A percentile compares a stretch with the other conserved stretches of the same genome.
Conservation (phyloP, 345 rosid species). For the Anacardium occidentale region DNA sequence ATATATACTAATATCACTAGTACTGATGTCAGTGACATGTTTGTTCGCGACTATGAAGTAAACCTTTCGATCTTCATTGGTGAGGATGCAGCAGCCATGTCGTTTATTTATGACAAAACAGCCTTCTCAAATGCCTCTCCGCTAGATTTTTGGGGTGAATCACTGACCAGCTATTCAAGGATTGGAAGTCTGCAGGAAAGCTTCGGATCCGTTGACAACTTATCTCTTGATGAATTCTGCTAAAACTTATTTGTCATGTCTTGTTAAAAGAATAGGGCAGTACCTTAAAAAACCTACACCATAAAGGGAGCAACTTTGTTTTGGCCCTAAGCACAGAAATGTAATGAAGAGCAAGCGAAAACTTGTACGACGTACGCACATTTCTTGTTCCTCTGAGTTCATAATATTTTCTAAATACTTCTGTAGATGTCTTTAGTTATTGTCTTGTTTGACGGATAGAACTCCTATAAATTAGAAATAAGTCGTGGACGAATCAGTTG, state of each 20-base stretch:
- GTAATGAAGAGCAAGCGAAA: slow-evolving; percentile 17
- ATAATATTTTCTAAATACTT: neutral
- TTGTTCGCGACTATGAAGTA: slow-evolving; percentile 40
- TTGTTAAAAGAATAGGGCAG: slow-evolving; percentile 2
- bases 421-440: neutral
- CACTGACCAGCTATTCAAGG: slow-evolving; percentile 54
- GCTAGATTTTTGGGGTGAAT: slow-evolving; percentile 81
- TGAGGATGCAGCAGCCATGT: slow-evolving; percentile 34
- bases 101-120: slow-evolving; percentile 83
- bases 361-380: slow-evolving; percentile 11
- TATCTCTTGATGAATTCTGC: slow-evolving; percentile 74
- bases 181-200: slow-evolving; percentile 48
- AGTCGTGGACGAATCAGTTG: no score
- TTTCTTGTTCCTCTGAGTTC: neutral
- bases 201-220: slow-evolving; percentile 79
- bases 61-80: slow-evolving; percentile 43
- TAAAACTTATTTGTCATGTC: slow-evolving; percentile 15
- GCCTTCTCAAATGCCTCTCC: slow-evolving; percentile 70
- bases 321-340: slow-evolving; percentile 4
- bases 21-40: slow-evolving; percentile 45
- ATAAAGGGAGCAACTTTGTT: slow-evolving; percentile 13
- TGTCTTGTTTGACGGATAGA: no score
- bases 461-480: no score
- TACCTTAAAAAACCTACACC: neutral
- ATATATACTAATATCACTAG: slow-evolving; percentile 47